Evolutionary conservation across 306 rosid genomes (phyloP), one percentile per base, ranked within the genome.

Genomic region (Ziziphus jujuba): DNA sequence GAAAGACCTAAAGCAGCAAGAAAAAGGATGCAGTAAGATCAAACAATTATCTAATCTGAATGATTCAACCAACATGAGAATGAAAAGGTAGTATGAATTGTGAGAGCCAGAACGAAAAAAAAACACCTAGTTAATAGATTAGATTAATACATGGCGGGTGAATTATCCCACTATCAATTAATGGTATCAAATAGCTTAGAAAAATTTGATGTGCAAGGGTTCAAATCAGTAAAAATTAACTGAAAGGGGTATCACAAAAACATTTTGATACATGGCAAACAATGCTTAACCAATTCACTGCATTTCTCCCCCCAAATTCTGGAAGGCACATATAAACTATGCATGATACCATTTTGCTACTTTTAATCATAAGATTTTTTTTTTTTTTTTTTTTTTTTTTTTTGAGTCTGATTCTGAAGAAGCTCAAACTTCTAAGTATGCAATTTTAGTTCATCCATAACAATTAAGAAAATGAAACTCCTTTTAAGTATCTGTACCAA

Each of bases 401-500:
- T n/a, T n/a, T n/a, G n/a, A 24, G 17, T 40, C 60, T 48, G 33
- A 59, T 2, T 14, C 66, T 9, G 17, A 40, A 52, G 7, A 6
- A 58, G 47, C 43, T 79, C 65, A 47, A 65, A 65, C 71, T 55
- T 49, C 19, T 56, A 23, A 55, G 34, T 7, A 59, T 17, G 4
- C 56, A 35, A 34, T 47, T 69, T 47, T 65, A 60, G 60, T 25
- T 72, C 23, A 73, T 49, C 45, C 35, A 59, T 63, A 63, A 6
- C 44, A 44, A 45, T 57, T 25, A 35, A 69, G 31, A 23, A 33
- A 73, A 69, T 40, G 69, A 54, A 40, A 74, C n/a, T 51, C 15
- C 57, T 43, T 43, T 23, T 66, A 50, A 51, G 40, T 52, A 72
- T 63, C 64, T 36, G 15, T 87, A 95, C 99, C 99, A 45, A 95